Conservation (phyloP, 306 rosid genomes). For the Mucuna pruriens region DNA sequence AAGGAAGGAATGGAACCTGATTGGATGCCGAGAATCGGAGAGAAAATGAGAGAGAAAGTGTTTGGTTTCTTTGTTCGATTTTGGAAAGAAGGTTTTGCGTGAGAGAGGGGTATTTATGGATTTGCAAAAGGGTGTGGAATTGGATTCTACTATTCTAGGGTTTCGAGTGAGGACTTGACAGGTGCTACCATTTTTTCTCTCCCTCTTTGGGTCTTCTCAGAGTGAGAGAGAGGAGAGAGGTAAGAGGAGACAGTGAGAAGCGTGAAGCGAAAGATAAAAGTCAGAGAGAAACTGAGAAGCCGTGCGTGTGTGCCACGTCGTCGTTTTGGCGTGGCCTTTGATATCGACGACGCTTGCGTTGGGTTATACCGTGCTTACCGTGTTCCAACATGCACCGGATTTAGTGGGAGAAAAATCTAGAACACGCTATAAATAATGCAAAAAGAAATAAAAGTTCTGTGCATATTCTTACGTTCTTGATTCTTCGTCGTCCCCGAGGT, state of each 20-base stretch:
- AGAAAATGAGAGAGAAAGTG: neutral
- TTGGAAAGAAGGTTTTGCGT: neutral
- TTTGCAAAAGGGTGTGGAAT: conserved; percentile 35
- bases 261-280: neutral
- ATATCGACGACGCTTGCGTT: neutral
- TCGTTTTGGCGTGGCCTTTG: neutral
- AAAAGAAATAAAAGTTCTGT: neutral
- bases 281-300: neutral
- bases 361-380: neutral
- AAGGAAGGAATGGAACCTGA: neutral
- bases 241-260: neutral
- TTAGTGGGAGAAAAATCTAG: neutral
- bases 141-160: conserved; percentile 32
- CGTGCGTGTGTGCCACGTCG: conserved; percentile 11
- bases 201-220: neutral
- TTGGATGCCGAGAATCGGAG: conserved; percentile 1
- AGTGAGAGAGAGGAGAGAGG: conserved; percentile 8
- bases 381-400: neutral
- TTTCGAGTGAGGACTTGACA: conserved; percentile 31
- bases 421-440: neutral
- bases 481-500: neutral
- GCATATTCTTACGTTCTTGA: neutral
- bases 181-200: conserved; percentile 34
- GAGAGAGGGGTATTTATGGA: conserved; percentile 59
- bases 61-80: neutral